Evolutionary conservation across 2,329 filamentous ascomycete species (phyloP), one percentile per base, ranked within the genome.

Genomic region (Davidsoniella eucalypti): DNA sequence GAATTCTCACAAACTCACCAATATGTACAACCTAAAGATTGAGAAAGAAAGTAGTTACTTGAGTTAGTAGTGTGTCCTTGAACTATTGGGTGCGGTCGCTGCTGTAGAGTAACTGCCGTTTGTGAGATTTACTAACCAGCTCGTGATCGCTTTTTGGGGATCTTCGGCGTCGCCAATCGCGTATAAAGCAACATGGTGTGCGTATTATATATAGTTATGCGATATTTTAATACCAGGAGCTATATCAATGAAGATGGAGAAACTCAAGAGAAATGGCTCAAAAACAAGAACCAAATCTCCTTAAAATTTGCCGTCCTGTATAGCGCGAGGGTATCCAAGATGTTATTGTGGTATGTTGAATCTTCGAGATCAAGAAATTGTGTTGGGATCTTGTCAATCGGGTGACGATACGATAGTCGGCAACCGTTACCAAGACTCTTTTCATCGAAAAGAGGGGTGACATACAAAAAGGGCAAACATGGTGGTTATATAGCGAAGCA

Each of bases 101-200:
- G 29, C 37, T 16, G 6, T 18, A 33, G 36, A 23, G 49, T 21
- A 17, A 18, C 36, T 40, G 26, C 42, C 42, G 17, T 47, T 26
- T 26, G n/a, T 23, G 10, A 12, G 7, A 41, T 29, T 8, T 25
- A 69, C 70, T 64, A 63, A 77, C 73, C 73, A 60, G 72, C 69
- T 64, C 75, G 67, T n/a, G 75, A 78, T 50, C 75, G 68, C 58
- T 65, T 70, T 63, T 78, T 79, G 29, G 75, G 75, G 42, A 68
- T 64, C 61, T 76, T 78, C n/a, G 75, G 72, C 44, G 68, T 61
- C 52, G 75, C 75, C 46, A 71, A 62, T 60, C 67, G 69, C n/a
- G 73, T 75, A 58, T 76, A 79, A 42, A 79, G 61, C 57, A 79
- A 62, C 75, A 78, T 78, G 23, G 41, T 26, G 18, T 17, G 40